Evolutionary conservation across 441 rosid species (phyloP).

Genomic region (Gossypium laxum): DNA sequence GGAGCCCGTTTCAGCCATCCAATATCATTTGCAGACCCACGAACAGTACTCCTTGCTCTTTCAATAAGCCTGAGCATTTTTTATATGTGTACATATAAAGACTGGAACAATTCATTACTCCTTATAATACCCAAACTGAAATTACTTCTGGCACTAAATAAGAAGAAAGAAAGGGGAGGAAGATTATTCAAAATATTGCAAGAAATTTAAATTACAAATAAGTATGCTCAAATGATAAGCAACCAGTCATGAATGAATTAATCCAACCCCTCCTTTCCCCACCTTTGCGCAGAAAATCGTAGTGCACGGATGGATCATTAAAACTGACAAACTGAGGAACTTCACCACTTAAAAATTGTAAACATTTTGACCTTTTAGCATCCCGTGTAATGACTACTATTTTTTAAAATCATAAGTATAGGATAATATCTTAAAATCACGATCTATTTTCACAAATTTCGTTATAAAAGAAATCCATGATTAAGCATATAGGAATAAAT

Average conservation of each 20-base stretch:
- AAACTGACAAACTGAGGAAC: neutral
- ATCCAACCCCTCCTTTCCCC: neutral
- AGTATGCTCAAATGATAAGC: neutral
- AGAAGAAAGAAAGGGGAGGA: slow-evolving; percentile 1
- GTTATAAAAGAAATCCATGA: slow-evolving; percentile 12
- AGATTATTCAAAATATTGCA: neutral
- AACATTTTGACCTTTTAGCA: neutral
- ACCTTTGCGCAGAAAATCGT: neutral
- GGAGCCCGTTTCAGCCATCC: slow-evolving; percentile 76
- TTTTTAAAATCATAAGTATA: neutral
- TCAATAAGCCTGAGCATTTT: slow-evolving; percentile 58
- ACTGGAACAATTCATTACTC: slow-evolving; percentile 2
- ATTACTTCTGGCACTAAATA: neutral
- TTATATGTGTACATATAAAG: neutral
- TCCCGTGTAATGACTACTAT: neutral
- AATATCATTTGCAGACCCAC: slow-evolving; percentile 87
- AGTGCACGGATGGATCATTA: neutral
- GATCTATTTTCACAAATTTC: slow-evolving; percentile 10
- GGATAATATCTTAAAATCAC: neutral
- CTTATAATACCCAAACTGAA: slow-evolving; percentile 9
- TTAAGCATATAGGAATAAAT: slow-evolving; percentile 21
- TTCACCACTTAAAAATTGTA: neutral
- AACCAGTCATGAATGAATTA: neutral
- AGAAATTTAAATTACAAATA: neutral
- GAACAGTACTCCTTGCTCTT: slow-evolving; percentile 75